Evolutionary conservation across 2,329 filamentous ascomycete genomes (phyloP).

Genomic region (Fusarium sp.): DNA sequence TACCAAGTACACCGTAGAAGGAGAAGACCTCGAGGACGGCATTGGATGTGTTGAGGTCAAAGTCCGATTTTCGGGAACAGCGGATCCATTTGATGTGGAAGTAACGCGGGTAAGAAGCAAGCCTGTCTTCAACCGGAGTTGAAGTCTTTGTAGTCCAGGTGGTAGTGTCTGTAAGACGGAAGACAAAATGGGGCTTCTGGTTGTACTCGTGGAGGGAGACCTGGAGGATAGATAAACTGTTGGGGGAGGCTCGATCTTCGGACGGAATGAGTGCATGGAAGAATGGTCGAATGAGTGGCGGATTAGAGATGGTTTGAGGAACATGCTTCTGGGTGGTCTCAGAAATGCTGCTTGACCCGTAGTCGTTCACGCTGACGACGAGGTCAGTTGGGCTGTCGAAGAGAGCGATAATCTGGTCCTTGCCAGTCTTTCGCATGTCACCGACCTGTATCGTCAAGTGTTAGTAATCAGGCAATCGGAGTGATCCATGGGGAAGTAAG

Average conservation of each 20-base stretch:
- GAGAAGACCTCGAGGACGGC: neutral
- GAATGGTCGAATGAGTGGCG: neutral
- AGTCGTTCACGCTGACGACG: neutral
- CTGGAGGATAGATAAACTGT: neutral
- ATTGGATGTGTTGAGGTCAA: neutral
- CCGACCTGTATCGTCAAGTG: accelerated
- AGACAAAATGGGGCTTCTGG: neutral
- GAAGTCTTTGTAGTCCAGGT: neutral
- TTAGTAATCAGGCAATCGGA: neutral
- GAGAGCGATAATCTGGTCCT: neutral
- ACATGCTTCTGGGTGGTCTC: neutral
- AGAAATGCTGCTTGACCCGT: neutral
- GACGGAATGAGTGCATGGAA: neutral
- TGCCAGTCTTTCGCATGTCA: neutral
- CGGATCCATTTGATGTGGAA: neutral
- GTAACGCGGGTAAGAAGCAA: neutral
- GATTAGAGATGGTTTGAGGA: neutral
- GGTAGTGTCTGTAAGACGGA: neutral
- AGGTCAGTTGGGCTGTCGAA: neutral
- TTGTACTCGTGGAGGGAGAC: neutral
- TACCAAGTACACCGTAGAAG: neutral
- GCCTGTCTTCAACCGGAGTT: neutral
- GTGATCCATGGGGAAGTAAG: too few species aligned
- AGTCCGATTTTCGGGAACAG: neutral
- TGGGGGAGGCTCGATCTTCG: neutral